These are phyloP conservation scores for Teratosphaeriaceae sp. DNA, from an alignment of 2,329 filamentous ascomycete genomes.

Conservation along the genomic window DNA sequence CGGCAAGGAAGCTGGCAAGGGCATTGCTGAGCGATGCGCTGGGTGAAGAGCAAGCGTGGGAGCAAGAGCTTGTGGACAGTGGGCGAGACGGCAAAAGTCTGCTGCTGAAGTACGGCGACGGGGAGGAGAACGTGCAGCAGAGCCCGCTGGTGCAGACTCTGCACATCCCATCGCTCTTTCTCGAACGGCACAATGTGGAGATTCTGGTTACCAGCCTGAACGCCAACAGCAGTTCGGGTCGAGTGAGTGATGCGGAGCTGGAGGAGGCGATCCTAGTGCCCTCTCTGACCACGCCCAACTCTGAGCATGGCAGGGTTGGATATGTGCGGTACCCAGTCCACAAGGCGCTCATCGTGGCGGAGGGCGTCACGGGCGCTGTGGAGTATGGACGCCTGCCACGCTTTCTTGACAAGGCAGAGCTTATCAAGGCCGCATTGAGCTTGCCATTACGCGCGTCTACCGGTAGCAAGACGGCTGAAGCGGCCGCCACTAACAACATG, in stretches of 20 bases:
- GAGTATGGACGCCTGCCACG: constrained; percentile 39
- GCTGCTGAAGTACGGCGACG: constrained; percentile 46
- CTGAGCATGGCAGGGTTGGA: constrained; percentile 57
- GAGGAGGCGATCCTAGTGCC: constrained; percentile 70
- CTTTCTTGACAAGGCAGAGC: constrained; percentile 24
- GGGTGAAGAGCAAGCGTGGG: constrained; percentile 36
- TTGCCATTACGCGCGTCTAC: constrained; percentile 32
- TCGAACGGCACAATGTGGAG: constrained; percentile 59
- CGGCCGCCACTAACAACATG: constrained; percentile 20
- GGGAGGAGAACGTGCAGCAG: constrained; percentile 42
- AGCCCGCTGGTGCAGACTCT: constrained; percentile 53
- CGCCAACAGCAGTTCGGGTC: constrained; percentile 32
- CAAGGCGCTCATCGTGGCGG: constrained; percentile 65
- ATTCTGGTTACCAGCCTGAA: constrained; percentile 51
- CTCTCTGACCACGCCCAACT: constrained; percentile 59
- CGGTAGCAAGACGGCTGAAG: constrained; percentile 6
- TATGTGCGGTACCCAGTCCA: constrained; percentile 78
- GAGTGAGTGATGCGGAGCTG: constrained; percentile 31
- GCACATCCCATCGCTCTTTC: constrained; percentile 54
- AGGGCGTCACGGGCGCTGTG: constrained; percentile 64
- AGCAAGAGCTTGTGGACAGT: constrained; percentile 32
- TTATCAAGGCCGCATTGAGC: constrained; percentile 54
- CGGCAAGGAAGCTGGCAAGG: constrained; percentile 59
- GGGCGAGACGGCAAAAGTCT: constrained; percentile 31
- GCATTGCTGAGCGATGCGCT: constrained; percentile 48